Base-by-base conservation (phyloP, 768 basidiomycete genomes). In the Lactarius pseudohatsudake region DNA sequence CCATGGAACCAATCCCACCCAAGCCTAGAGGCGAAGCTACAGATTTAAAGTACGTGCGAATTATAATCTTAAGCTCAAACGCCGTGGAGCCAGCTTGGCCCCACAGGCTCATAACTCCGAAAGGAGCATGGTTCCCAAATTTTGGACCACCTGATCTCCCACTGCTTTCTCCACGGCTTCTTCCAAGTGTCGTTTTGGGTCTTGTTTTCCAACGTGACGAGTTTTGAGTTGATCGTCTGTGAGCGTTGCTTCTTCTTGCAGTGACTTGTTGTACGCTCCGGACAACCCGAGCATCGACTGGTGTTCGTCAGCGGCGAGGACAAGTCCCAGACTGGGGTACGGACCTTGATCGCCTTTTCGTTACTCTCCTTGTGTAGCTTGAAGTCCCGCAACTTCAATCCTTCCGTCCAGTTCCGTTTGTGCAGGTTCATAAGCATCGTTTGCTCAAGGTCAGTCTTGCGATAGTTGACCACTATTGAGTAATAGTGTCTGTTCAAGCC, bases 361-460 rank as follows among this genome's bases (percentile, higher is more conserved):
- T 98, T 98, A 36, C 80, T 80, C 77, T 92, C 86, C 74, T 95
- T 94, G 77, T 96, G 92, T 62, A 84, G 78, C 77, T 90, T 85
- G 78, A 98, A 98, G 78, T 98, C 95, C 50, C 88, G 84, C 74
- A 99, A 77, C 75, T 91, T 93, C 70, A 99, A 80, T 1, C 96
- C 97, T 76, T 98, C 96, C 2, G 97, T 98, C 97, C 97, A 99
- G 75, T 97, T 96, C 73, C 94, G 84, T 78, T 98, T 98, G 81
- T 99, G 97, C 72, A 99, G 80, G 77, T 98, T 99, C 91, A 98
- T 94, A 71, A 99, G 79, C 97, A 99, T 99, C 20, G 91, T 86
- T 76, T 99, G 97, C 77, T 99, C 97, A 2, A 96, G 85, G 75
- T 98, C 96, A 34, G 96, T 98, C 82, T 98, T 98, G 72, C 96